These are phyloP conservation scores for Termitomyces titanicus DNA, from an alignment of 768 basidiomycete genomes.

Conservation along the genomic window DNA sequence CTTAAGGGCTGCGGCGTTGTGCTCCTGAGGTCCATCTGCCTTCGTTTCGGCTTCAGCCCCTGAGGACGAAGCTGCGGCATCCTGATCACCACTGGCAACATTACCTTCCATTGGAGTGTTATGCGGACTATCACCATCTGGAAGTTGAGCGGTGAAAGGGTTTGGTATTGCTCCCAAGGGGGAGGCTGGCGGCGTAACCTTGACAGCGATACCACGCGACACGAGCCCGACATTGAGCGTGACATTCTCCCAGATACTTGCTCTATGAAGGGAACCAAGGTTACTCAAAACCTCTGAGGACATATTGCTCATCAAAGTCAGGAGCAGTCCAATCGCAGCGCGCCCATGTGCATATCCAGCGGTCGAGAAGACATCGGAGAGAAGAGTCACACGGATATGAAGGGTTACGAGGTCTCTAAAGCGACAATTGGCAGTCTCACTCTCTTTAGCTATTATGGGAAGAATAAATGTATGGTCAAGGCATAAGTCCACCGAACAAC, in stretches of 20 bases:
- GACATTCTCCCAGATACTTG: slow-evolving; percentile 86
- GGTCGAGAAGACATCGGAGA: slow-evolving; percentile 85
- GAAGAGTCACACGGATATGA: slow-evolving; percentile 74
- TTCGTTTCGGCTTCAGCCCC: slow-evolving; percentile 22
- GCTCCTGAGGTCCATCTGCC: slow-evolving; percentile 45
- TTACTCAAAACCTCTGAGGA: slow-evolving; percentile 62
- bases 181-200: slow-evolving; percentile 38
- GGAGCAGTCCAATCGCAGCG: slow-evolving; percentile 68
- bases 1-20: slow-evolving; percentile 73
- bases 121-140: slow-evolving; percentile 27
- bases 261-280: slow-evolving; percentile 78
- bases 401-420: slow-evolving; percentile 76
- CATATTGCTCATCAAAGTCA: slow-evolving; percentile 65
- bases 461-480: slow-evolving; percentile 7
- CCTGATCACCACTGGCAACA: background rate
- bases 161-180: slow-evolving; percentile 46
- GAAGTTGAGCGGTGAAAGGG: slow-evolving; percentile 37
- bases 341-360: slow-evolving; percentile 81
- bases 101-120: slow-evolving; percentile 28
- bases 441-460: slow-evolving; percentile 37
- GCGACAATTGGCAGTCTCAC: slow-evolving; percentile 47
- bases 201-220: slow-evolving; percentile 50
- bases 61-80: slow-evolving; percentile 1
- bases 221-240: slow-evolving; percentile 60
- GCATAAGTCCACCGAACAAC: slow-evolving; percentile 15